Evolutionary conservation across 192 early-diverging fungal species (phyloP).

Genomic region (Entomortierella beljakovae): DNA sequence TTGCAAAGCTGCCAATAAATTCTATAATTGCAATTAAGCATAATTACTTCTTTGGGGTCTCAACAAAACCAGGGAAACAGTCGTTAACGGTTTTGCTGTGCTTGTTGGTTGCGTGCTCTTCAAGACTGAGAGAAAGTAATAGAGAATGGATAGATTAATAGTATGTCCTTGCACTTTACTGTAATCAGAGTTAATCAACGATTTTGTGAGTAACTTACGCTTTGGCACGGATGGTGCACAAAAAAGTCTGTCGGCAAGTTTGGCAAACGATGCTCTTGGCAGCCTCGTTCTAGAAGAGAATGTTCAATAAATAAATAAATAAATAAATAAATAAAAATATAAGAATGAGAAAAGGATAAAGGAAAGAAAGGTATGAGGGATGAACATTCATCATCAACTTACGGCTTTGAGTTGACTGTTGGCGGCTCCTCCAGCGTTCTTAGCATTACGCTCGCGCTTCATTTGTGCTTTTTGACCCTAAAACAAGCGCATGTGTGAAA

Average conservation of each 20-base stretch:
- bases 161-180: background rate
- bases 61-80: slow-evolving; percentile 79
- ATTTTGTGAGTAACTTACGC: slow-evolving; percentile 58
- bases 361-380: background rate
- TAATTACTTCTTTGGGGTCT: slow-evolving; percentile 54
- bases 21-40: background rate
- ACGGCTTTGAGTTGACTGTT: slow-evolving; percentile 75
- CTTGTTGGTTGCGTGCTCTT: slow-evolving; percentile 81
- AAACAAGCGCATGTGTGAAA: background rate
- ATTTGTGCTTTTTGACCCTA: slow-evolving; percentile 74
- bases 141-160: background rate
- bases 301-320: too few species aligned
- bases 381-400: slow-evolving; percentile 12
- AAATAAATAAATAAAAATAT: too few species aligned
- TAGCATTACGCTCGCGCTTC: slow-evolving; percentile 76
- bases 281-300: slow-evolving; percentile 71
- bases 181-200: too few species aligned
- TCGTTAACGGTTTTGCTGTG: slow-evolving; percentile 78
- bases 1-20: too few species aligned
- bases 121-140: slow-evolving; percentile 54
- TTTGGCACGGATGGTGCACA: slow-evolving; percentile 81
- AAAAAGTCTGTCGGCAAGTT: slow-evolving; percentile 83
- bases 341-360: background rate
- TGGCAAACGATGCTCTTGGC: slow-evolving; percentile 85
- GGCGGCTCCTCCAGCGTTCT: slow-evolving; percentile 58